Conservation (phyloP, 1,284 basidiomycete genomes). For the Tausonia pullulans region DNA sequence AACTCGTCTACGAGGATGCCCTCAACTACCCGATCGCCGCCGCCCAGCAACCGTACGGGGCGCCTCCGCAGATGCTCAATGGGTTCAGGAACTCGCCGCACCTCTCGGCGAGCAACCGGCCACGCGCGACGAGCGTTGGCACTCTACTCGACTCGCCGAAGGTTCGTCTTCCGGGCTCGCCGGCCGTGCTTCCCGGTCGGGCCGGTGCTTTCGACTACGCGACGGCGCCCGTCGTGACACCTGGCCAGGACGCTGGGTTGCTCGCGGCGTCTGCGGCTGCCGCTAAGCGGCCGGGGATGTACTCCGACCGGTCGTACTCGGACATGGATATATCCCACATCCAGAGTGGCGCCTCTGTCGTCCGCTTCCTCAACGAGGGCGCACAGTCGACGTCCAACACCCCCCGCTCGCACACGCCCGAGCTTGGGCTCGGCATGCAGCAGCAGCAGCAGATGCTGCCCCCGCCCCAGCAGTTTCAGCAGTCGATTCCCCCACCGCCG, state of each 20-base stretch:
- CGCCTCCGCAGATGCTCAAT: slow-evolving; percentile 36
- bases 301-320: not conserved
- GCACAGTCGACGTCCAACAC: slow-evolving; percentile 18
- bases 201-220: slow-evolving; percentile 30
- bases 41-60: slow-evolving; percentile 16
- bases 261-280: no score
- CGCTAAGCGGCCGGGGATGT: no score
- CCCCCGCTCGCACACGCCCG: slow-evolving; percentile 24
- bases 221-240: not conserved
- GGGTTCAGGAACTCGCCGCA: slow-evolving; percentile 57
- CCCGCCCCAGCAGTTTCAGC: slow-evolving; percentile 5
- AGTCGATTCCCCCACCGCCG: not conserved
- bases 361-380: not conserved
- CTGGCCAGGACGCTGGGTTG: no score
- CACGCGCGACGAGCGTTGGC: slow-evolving; percentile 82
- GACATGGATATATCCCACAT: slow-evolving; percentile 1
- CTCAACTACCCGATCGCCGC: slow-evolving; percentile 17
- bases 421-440: slow-evolving; percentile 36
- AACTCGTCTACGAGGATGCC: slow-evolving; percentile 19
- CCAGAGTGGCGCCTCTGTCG: not conserved
- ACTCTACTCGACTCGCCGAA: slow-evolving; percentile 58
- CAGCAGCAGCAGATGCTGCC: slow-evolving; percentile 1
- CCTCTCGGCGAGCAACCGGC: slow-evolving; percentile 50
- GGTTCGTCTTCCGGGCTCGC: no score
- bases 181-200: slow-evolving; percentile 17